Evolutionary conservation across 1,284 basidiomycete species (phyloP).

Genomic region (Leccinum proliferum): DNA sequence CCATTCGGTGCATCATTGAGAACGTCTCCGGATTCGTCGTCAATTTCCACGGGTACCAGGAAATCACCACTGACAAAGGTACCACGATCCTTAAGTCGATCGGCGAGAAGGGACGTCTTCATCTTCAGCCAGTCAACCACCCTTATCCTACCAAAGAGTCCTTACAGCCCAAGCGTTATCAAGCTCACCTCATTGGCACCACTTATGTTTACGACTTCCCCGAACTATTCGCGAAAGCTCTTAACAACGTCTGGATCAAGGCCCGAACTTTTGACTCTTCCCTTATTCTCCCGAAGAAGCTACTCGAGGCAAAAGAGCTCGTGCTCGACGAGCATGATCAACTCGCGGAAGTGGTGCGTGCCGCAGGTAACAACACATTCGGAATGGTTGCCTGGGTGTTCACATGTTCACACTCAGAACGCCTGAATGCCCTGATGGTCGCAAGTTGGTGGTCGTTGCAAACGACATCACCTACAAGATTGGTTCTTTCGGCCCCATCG

Average conservation of each 20-base stretch:
- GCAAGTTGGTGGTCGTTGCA: slow-evolving; percentile 86
- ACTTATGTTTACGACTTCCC: slow-evolving; percentile 99
- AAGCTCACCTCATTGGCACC: slow-evolving; percentile 98
- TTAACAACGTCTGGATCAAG: slow-evolving; percentile 89
- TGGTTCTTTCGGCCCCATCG: slow-evolving; percentile 94
- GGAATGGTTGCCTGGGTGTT: slow-evolving; percentile 92
- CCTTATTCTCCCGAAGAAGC: slow-evolving; percentile 51
- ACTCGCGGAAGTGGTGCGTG: slow-evolving; percentile 84
- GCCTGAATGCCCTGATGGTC: slow-evolving; percentile 90
- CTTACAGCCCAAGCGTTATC: slow-evolving; percentile 98
- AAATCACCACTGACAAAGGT: slow-evolving; percentile 94
- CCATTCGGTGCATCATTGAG: slow-evolving; percentile 96
- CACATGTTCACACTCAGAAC: slow-evolving; percentile 81
- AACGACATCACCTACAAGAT: slow-evolving; percentile 99
- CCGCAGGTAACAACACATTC: slow-evolving; percentile 90
- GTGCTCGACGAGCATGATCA: slow-evolving; percentile 93
- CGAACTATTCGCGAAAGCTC: slow-evolving; percentile 65
- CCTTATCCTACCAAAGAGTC: slow-evolving; percentile 97
- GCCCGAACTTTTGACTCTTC: slow-evolving; percentile 62
- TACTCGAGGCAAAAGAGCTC: slow-evolving; percentile 72
- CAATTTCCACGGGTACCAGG: slow-evolving; percentile 99
- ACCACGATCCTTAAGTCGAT: slow-evolving; percentile 94
- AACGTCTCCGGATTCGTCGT: slow-evolving; percentile 99
- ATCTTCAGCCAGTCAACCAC: slow-evolving; percentile 89
- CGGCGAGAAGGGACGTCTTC: slow-evolving; percentile 53